Evolutionary conservation across 345 rosid genomes (phyloP).

Genomic region (Ceriops tagal): DNA sequence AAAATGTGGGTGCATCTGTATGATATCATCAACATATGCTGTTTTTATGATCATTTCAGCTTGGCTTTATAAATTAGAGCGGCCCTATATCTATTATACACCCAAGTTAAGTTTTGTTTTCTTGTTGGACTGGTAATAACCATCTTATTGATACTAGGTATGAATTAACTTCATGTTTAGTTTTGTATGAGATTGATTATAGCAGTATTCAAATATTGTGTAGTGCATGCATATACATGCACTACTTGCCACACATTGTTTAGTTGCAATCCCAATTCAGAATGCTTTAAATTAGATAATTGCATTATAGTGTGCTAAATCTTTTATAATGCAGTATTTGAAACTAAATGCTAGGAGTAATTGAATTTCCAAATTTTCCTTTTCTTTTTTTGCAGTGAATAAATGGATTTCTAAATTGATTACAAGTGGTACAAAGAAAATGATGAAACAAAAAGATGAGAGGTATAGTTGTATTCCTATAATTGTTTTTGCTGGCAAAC

Average conservation of each 20-base stretch:
- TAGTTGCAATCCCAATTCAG: no score
- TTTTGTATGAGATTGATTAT: constrained; percentile 3
- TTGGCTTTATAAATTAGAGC: constrained; percentile 88
- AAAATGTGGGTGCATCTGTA: background rate
- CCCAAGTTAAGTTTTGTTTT: constrained; percentile 88
- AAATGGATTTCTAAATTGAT: constrained; percentile 86
- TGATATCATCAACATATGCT: background rate
- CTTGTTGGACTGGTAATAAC: constrained; percentile 79
- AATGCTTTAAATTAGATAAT: no score
- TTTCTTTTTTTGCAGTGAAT: constrained; percentile 50
- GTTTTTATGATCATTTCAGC: constrained; percentile 46
- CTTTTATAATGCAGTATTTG: background rate
- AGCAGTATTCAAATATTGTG: constrained; percentile 1
- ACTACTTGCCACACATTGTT: background rate
- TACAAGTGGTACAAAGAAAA: constrained; percentile 82
- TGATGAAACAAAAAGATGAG: constrained; percentile 98
- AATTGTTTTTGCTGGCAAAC: background rate
- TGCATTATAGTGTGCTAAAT: no score
- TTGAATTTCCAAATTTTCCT: background rate
- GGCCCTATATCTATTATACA: constrained; percentile 77
- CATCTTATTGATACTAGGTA: constrained; percentile 80
- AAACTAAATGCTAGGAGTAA: background rate
- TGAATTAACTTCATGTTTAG: constrained; percentile 10
- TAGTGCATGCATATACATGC: background rate
- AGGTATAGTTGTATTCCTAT: constrained; percentile 42